A percentile compares a stretch with the other conserved stretches of the same genome.
Evolutionary conservation across 495 filamentous ascomycete genomes (phyloP).

Genomic region (Hyaloscypha variabilis): DNA sequence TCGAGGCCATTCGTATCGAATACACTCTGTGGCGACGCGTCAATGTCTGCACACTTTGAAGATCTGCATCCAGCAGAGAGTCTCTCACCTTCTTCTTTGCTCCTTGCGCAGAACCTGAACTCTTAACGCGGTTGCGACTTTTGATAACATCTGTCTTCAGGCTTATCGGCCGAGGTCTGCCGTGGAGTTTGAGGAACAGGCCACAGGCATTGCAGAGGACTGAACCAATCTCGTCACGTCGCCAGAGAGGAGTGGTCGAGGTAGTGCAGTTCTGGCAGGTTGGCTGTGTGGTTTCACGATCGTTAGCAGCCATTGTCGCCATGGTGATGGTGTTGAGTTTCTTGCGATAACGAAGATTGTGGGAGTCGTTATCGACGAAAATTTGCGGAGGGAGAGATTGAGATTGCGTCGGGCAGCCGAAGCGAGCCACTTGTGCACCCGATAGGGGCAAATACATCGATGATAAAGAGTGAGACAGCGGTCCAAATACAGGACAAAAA

Average conservation of each 20-base stretch:
- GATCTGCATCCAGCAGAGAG: neutral
- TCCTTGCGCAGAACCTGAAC: conserved; percentile 70
- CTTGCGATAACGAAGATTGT: no score
- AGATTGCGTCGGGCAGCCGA: conserved; percentile 15
- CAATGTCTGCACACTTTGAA: conserved; percentile 10
- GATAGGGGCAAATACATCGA: neutral
- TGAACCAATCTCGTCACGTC: conserved; percentile 90
- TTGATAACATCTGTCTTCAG: conserved; percentile 99
- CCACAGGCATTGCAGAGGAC: conserved; percentile 99
- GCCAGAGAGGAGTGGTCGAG: conserved; percentile 94
- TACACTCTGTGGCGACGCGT: conserved; percentile 44
- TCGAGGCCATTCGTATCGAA: conserved; percentile 60
- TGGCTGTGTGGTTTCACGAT: conserved; percentile 73
- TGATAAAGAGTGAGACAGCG: conserved; percentile 1
- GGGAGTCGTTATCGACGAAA: no score
- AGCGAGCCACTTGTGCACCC: conserved; percentile 34
- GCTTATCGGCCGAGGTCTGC: conserved; percentile 87
- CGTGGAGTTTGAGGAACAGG: conserved; percentile 95
- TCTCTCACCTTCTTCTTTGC: conserved; percentile 83
- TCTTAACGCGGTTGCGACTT: conserved; percentile 97
- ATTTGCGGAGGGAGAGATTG: conserved; percentile 39
- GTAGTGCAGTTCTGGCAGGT: conserved; percentile 97
- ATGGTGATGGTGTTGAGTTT: conserved; percentile 52
- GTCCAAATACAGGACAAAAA: neutral
- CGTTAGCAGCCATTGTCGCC: conserved; percentile 61